Percentiles rank a stretch among this genome's conserved stretches.
Conservation (phyloP, 2,329 filamentous ascomycete genomes). For the Fusarium sp. region DNA sequence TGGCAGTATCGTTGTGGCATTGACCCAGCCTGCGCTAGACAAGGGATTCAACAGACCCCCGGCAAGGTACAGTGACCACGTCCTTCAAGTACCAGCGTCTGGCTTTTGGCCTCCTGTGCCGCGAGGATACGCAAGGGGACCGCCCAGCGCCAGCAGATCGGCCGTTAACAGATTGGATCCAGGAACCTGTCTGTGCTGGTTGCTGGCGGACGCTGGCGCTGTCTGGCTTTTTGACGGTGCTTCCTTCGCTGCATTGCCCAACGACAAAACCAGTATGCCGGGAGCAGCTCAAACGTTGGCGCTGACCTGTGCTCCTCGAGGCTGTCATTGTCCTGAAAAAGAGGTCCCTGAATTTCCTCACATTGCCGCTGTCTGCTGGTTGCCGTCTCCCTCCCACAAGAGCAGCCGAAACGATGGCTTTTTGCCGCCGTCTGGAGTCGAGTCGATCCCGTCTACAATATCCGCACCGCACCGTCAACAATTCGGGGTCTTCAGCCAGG, state of each 20-base stretch:
- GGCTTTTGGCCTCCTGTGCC: slow-evolving; percentile 11
- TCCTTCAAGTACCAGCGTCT: slow-evolving; percentile 16
- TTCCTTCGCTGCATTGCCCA: slow-evolving; percentile 29
- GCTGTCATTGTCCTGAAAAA: slow-evolving; percentile 19
- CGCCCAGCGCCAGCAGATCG: slow-evolving; percentile 11
- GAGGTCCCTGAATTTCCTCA: slow-evolving; percentile 37
- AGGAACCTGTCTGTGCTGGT: slow-evolving; percentile 33
- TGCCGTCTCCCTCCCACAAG: slow-evolving; percentile 24
- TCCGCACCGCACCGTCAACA: slow-evolving; percentile 7
- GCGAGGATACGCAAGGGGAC: slow-evolving; percentile 3
- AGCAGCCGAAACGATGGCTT: slow-evolving; percentile 17
- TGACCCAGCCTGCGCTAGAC: slow-evolving; percentile 48
- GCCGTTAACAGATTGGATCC: slow-evolving; percentile 27
- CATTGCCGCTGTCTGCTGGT: slow-evolving; percentile 16
- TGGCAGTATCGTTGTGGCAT: slow-evolving; percentile 43
- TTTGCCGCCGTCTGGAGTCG: slow-evolving; percentile 9
- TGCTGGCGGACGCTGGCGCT: slow-evolving; percentile 5
- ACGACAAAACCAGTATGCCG: slow-evolving; percentile 24
- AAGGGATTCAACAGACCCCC: slow-evolving; percentile 32
- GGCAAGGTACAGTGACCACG: slow-evolving; percentile 31
- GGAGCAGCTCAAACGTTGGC: slow-evolving; percentile 35
- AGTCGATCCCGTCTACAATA: background rate
- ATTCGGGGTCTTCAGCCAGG: slow-evolving; percentile 36
- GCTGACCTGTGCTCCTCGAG: slow-evolving; percentile 29
- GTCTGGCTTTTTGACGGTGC: slow-evolving; percentile 27